Evolutionary conservation across 129 eudicot genomes (phyloP), one percentile per base, ranked within the genome.

Genomic region (Arctium lappa): DNA sequence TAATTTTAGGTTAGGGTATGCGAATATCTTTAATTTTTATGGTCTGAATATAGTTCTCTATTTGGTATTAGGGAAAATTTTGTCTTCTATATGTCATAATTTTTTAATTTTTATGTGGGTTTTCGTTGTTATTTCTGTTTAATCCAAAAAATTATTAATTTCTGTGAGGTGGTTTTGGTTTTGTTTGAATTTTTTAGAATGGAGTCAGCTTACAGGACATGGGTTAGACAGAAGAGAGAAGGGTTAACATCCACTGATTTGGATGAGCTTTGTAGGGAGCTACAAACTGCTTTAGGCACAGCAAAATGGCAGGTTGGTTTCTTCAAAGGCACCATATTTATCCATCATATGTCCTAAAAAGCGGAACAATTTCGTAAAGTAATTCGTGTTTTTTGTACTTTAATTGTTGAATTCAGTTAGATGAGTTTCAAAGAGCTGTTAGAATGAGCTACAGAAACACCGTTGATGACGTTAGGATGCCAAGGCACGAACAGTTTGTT

Each of bases 301-400:
- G 91, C 97, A 53, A 95, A 95, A 88, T 95, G 99, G 99, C 99
- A 95, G 99, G 99, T 94, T 80, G 68, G 86, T 86, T 80, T 70
- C 71, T 48, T 2, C 1, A 4, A 53, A 65, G n/a, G 16, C 4
- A 36, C n/a, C 34, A 8, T 11, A 8, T 3, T 36, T 31, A 27
- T 29, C 69, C 48, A 40, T 8, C 71, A 18, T 66, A 66, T 27
- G 34, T 27, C 71, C 13, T 7, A 22, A 29, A 22, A 66, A 27
- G 3, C 34, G 0, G 0, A 22, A 66, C 32, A 65, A 65, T 65
- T 65, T 65, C 33, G 32, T 27, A 79, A 16, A 39, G 6, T 5
- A 29, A 22, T 82, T 13, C 15, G 10, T 50, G 46, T 73, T 72
- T 22, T 69, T 78, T 72, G 73, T 40, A 69, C 48, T 77, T 31